Evolutionary conservation across 352 stramenopile species (phyloP).

Genomic region (Globisporangium rhizosaccharum): DNA sequence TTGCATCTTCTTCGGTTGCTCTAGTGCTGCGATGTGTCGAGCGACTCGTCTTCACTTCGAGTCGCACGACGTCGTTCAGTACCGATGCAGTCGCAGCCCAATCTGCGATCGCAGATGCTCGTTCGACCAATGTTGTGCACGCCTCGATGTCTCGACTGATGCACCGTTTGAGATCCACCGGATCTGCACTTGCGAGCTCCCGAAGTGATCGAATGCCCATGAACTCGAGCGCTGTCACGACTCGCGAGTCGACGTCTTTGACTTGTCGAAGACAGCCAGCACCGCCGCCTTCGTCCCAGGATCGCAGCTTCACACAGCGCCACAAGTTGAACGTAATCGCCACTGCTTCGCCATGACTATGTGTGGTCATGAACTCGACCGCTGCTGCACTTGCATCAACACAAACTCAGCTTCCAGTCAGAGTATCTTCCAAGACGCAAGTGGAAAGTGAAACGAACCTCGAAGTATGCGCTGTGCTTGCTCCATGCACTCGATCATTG

Average conservation of each 20-base stretch:
- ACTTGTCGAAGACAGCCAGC: constrained; percentile 17
- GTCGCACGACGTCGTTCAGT: background rate
- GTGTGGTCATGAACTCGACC: constrained; percentile 16
- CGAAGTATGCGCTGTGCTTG: constrained; percentile 19
- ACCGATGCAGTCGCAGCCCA: constrained; percentile 10
- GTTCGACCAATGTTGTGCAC: constrained; percentile 14
- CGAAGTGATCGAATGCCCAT: constrained; percentile 23
- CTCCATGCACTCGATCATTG: constrained; percentile 16
- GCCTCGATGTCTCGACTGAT: constrained; percentile 13
- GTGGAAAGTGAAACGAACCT: constrained; percentile 9
- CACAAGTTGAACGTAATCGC: constrained; percentile 14
- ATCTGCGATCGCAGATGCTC: constrained; percentile 14
- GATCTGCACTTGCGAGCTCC: constrained; percentile 17
- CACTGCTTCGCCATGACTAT: constrained; percentile 13
- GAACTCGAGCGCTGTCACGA: constrained; percentile 19
- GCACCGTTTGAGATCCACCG: constrained; percentile 13
- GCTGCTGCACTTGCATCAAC: constrained; percentile 8
- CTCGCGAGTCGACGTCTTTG: constrained; percentile 10
- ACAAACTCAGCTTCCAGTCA: too few species aligned
- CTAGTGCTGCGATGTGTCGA: background rate
- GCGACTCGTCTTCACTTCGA: constrained; percentile 3
- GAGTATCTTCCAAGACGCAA: background rate
- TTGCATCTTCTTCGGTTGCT: background rate
- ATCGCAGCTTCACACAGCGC: constrained; percentile 20
- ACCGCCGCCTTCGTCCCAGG: constrained; percentile 21